Base-by-base conservation (phyloP, 176 grass and related monocot genomes). In the Saccharum officinarum region DNA sequence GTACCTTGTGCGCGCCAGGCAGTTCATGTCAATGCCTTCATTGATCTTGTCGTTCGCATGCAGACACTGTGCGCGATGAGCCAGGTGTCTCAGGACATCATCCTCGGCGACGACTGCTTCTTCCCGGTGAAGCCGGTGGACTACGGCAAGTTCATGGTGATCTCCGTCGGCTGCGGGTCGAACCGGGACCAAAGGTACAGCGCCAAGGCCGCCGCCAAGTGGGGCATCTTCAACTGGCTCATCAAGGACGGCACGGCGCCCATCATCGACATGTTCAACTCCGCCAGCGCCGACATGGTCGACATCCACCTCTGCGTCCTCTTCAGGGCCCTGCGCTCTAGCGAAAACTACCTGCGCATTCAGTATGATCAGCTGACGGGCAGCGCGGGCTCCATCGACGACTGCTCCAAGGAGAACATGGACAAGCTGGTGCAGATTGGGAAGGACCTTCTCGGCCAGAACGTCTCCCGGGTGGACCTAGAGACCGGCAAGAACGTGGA, bases 201-300 rank as follows among this genome's bases (percentile, higher is more conserved):
- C 2, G 89, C 89, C 10, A 78, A 76, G 28, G 85, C 78, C 1
- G 86, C 88, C 4, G 76, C 89, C 10, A 90, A 86, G 69, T 95
- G 95, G 95, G 92, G 95, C n/a, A 52, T 95, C 55, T 67, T 95
- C 64, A 83, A 75, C 5, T 98, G 95, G 95, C 83, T 98, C 69
- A 54, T 84, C 65, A 86, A 98, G 65, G 63, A 65, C 3, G 39
- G 80, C 52, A 82, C 66, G 1, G 85, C 87, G 3, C 95, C 92
- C 41, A 65, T 98, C 42, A 60, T 98, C 12, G 89, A 98, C 52
- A 66, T 95, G 73, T 95, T 92, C 72, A 91, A 84, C 42, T 49
- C 92, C 14, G 87, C 91, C 59, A 97, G 95, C 39, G 84, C 90
- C 12, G 92, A 97, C 70, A 88, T 97, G 92, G 95, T 97, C 4